A percentile compares a stretch with the other conserved stretches of the same genome.
These are phyloP conservation scores for Agarophyton chilense DNA, from an alignment of 23 red algal species.

Conservation along the genomic window DNA sequence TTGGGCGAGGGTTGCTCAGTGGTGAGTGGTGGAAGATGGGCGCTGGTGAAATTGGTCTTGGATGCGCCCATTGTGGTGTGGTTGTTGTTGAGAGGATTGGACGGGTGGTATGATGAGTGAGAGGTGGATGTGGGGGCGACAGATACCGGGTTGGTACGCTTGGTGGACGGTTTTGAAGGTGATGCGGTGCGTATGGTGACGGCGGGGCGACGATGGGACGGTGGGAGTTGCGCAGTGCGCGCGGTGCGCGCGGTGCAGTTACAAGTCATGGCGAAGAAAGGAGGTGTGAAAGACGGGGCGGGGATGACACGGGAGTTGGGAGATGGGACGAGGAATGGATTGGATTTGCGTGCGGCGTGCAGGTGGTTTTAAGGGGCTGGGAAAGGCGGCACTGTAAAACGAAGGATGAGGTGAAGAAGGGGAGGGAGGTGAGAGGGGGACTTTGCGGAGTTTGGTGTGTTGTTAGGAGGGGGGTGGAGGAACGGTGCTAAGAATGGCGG, in stretches of 20 bases:
- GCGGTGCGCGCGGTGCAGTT: background rate
- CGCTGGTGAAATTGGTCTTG: slow-evolving; percentile 18
- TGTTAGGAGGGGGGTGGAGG: background rate
- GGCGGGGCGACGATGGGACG: background rate
- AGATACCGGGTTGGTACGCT: background rate
- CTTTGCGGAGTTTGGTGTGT: background rate
- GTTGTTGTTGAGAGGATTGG: background rate
- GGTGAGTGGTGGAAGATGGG: background rate
- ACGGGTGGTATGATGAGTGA: background rate
- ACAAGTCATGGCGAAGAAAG: background rate
- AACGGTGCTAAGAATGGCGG: background rate
- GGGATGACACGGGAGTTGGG: background rate
- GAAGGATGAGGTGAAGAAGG: background rate
- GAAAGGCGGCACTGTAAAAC: too few species aligned
- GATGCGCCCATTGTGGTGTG: background rate
- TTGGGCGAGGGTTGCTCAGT: background rate
- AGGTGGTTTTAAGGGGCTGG: too few species aligned
- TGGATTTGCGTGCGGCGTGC: too few species aligned
- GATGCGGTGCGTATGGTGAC: background rate
- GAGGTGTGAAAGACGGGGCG: background rate
- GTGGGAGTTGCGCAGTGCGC: background rate
- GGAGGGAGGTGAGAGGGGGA: background rate
- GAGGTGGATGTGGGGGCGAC: background rate
- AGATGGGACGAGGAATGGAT: background rate
- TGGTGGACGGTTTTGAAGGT: background rate